Conservation (phyloP, 805 yeast species). For the Danielia reshetovae region DNA sequence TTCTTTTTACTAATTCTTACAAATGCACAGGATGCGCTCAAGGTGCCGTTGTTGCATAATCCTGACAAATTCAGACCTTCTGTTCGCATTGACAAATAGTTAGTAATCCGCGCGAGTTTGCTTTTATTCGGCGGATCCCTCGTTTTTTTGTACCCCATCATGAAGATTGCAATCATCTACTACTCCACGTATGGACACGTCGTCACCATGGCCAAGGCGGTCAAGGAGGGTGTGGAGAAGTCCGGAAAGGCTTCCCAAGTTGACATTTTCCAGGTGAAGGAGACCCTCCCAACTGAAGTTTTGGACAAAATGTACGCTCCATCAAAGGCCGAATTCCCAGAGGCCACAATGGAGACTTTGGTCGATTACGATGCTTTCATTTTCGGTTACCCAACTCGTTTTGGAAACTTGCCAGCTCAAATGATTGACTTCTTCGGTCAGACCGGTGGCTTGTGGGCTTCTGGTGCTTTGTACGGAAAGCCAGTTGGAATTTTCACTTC, state of each 20-base stretch:
- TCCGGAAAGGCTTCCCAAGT: constrained; percentile 34
- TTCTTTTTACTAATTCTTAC: no score
- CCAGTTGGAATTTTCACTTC: constrained; percentile 69
- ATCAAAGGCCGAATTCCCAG: constrained; percentile 54
- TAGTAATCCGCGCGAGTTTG: no score
- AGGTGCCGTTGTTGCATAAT: no score
- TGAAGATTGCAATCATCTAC: constrained; percentile 17
- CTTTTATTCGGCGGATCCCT: no score
- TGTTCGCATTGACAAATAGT: no score
- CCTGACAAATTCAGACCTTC: no score
- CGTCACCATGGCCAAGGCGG: constrained; percentile 14
- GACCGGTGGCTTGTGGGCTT: constrained; percentile 78
- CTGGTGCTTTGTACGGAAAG: constrained; percentile 69
- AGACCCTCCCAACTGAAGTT: constrained; percentile 65
- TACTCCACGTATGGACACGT: constrained; percentile 19
- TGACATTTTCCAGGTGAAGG: constrained; percentile 74
- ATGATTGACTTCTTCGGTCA: constrained; percentile 72
- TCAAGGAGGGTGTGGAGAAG: constrained; percentile 14
- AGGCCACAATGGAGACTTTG: constrained; percentile 58
- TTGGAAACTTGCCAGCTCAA: constrained; percentile 77
- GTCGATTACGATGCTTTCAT: constrained; percentile 71
- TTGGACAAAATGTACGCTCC: constrained; percentile 65
- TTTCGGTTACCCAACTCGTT: constrained; percentile 86
- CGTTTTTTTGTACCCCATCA: constrained; percentile 1
- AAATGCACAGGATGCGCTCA: no score